These are phyloP conservation scores for Hevea brasiliensis DNA, from an alignment of 345 rosid genomes.

Conservation along the genomic window DNA sequence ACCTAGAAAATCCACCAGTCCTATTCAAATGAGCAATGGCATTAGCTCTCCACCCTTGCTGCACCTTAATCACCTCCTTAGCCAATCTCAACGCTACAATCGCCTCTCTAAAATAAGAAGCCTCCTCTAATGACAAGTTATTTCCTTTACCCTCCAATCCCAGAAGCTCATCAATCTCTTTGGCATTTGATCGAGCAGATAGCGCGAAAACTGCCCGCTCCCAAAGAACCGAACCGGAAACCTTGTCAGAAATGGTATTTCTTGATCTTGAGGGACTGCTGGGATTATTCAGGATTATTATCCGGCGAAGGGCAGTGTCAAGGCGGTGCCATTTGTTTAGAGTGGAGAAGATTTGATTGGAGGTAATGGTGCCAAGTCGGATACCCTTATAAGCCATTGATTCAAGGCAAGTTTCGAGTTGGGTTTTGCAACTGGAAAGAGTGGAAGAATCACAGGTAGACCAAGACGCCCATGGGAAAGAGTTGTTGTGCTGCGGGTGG, in stretches of 20 bases:
- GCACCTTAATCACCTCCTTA: constrained; percentile 66
- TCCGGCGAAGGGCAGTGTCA: background rate
- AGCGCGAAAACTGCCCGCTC: constrained; percentile 65
- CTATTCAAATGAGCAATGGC: constrained; percentile 75
- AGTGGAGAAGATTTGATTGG: constrained; percentile 71
- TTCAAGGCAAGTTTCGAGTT: constrained; percentile 88
- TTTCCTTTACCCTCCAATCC: constrained; percentile 51
- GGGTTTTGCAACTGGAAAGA: constrained; percentile 59
- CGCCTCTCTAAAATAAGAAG: constrained; percentile 69
- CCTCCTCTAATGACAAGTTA: constrained; percentile 69
- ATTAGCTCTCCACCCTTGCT: constrained; percentile 65
- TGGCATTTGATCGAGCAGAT: constrained; percentile 67
- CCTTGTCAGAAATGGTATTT: constrained; percentile 46
- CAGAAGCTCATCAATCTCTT: constrained; percentile 66
- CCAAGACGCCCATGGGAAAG: constrained; percentile 93
- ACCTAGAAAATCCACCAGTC: constrained; percentile 73
- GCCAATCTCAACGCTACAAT: constrained; percentile 78
- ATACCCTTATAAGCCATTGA: constrained; percentile 72
- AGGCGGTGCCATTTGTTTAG: constrained; percentile 87
- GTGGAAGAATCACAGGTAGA: constrained; percentile 61
- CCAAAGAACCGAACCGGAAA: constrained; percentile 64
- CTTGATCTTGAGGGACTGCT: constrained; percentile 28
- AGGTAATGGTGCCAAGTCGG: constrained; percentile 65
- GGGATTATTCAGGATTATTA: background rate
- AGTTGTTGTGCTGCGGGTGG: constrained; percentile 61